Evolutionary conservation across 345 rosid species (phyloP).

Genomic region (Lagerstroemia speciosa): DNA sequence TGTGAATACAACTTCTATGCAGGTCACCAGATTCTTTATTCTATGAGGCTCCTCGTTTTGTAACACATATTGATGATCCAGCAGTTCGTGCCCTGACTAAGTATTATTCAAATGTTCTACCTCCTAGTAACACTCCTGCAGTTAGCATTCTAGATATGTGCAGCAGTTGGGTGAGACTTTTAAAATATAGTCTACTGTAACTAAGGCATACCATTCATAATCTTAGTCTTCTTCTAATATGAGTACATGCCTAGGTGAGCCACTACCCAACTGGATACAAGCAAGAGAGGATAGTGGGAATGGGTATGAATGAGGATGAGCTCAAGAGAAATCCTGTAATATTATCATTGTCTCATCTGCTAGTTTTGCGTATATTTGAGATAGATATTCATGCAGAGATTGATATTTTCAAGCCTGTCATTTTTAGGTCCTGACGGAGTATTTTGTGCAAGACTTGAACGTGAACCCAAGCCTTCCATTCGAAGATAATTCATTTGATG

Average conservation of each 20-base stretch:
- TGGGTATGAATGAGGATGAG: slow-evolving; percentile 86
- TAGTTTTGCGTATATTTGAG: background rate
- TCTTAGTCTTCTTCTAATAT: background rate
- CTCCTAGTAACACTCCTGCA: slow-evolving; percentile 71
- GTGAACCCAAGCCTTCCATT: slow-evolving; percentile 67
- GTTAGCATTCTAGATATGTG: slow-evolving; percentile 82
- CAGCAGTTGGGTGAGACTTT: slow-evolving; percentile 77
- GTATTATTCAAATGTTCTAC: slow-evolving; percentile 67
- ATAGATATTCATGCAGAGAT: background rate
- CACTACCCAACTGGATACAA: slow-evolving; percentile 85
- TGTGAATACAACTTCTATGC: slow-evolving; percentile 2
- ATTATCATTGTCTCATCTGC: background rate
- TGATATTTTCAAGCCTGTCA: slow-evolving; percentile 4
- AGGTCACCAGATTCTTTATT: slow-evolving; percentile 72
- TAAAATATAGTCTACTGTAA: background rate
- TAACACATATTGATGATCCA: slow-evolving; percentile 85
- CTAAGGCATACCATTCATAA: too few species aligned
- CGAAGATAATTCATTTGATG: slow-evolving; percentile 71
- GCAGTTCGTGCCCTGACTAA: slow-evolving; percentile 83
- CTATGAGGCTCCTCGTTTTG: slow-evolving; percentile 79
- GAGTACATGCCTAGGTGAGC: slow-evolving; percentile 47
- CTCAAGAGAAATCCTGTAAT: slow-evolving; percentile 68
- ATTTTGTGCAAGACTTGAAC: slow-evolving; percentile 77
- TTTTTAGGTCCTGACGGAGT: slow-evolving; percentile 60
- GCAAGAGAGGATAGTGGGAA: slow-evolving; percentile 68